Percentiles rank a stretch among this genome's conserved stretches.
These are phyloP conservation scores for Lolium rigidum DNA, from an alignment of 176 grass and related monocot species.

Conservation along the genomic window DNA sequence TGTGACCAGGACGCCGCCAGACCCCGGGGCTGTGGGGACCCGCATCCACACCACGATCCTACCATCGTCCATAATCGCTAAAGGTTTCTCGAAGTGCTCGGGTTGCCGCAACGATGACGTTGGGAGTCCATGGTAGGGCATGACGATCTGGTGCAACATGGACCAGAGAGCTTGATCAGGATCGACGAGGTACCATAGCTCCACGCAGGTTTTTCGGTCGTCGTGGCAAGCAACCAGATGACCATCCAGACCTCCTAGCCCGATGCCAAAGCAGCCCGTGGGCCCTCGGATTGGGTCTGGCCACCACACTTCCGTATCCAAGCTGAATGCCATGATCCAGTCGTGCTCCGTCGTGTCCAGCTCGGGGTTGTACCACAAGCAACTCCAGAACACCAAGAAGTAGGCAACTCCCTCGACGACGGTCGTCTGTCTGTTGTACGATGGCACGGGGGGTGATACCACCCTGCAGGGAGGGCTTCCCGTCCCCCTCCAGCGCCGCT, in stretches of 20 bases:
- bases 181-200: neutral
- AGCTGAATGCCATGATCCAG: neutral
- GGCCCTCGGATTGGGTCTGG: too few relatives aligned
- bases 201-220: neutral
- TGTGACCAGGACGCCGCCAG: neutral
- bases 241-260: neutral
- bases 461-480: too few relatives aligned
- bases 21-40: neutral
- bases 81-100: neutral
- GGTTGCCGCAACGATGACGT: neutral
- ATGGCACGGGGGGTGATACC: too few relatives aligned
- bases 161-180: neutral
- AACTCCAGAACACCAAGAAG: too few relatives aligned
- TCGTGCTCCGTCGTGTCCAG: neutral
- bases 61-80: neutral
- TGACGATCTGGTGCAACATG: neutral
- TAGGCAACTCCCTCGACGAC: too few relatives aligned
- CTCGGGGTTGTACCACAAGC: neutral
- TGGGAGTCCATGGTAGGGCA: neutral
- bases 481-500: too few relatives aligned
- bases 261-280: neutral
- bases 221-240: neutral
- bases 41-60: neutral
- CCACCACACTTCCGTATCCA: neutral
- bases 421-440: too few relatives aligned